These are phyloP conservation scores for Pholiota conissans DNA, from an alignment of 768 basidiomycete species.

Conservation along the genomic window DNA sequence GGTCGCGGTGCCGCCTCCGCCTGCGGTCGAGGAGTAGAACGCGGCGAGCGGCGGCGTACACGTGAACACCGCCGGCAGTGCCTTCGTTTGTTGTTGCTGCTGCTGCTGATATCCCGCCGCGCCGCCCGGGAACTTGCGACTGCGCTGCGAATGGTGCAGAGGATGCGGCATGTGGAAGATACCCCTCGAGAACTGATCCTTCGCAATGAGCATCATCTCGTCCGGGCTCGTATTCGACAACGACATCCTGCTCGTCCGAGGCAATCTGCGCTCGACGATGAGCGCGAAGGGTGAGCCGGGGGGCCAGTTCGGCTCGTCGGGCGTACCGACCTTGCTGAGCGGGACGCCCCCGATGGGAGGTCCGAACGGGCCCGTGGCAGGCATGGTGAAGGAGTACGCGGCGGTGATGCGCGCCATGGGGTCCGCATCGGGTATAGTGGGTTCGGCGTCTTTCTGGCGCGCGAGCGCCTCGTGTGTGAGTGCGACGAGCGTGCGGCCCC, in stretches of 20 bases:
- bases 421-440: not conserved
- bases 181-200: constrained; percentile 69
- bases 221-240: constrained; percentile 40
- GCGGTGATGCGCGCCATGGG: not conserved
- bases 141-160: constrained; percentile 9
- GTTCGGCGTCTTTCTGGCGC: constrained; percentile 20
- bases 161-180: constrained; percentile 73
- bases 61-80: constrained; percentile 2
- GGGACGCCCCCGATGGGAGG: not conserved
- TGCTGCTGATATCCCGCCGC: no score
- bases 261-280: constrained; percentile 35
- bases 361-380: not conserved
- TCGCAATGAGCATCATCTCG: constrained; percentile 59
- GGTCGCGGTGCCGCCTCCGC: not conserved
- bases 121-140: not conserved
- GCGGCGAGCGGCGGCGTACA: constrained; percentile 1
- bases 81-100: not conserved
- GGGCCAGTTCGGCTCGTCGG: constrained; percentile 50
- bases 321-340: constrained; percentile 4
- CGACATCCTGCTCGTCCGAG: constrained; percentile 48
- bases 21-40: not conserved
- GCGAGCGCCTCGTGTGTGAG: constrained; percentile 54
- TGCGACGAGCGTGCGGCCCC: constrained; percentile 65
- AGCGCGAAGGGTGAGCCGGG: constrained; percentile 49
- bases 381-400: not conserved